Evolutionary conservation across 345 rosid species (phyloP), one percentile per base, ranked within the genome.

Genomic region (Rhizophora mangle): DNA sequence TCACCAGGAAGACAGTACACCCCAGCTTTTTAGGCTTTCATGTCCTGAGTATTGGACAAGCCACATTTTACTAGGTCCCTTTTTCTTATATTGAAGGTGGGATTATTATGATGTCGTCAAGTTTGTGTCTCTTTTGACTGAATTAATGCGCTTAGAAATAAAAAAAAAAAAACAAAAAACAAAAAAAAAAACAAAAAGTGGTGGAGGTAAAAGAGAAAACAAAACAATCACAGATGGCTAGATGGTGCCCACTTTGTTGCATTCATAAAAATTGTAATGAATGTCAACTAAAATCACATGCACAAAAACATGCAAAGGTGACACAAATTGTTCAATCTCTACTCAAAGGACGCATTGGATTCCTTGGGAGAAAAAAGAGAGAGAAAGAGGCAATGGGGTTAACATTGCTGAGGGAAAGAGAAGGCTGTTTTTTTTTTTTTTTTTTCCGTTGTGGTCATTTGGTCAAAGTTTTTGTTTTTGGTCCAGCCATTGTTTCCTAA

Each of bases 321-420:
- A 36, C 72, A 52, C 55, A 29, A 30, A 43, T 61, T 68, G 16
- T 61, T 52, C 16, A 53, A 37, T 74, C 60, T 56, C 70, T 62
- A 55, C 68, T 34, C 55, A 24, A 46, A 49, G 68, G 60, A 27
- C 26, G 62, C 80, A 57, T 76, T 71, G 80, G 76, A 76, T 76
- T 76, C 79, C 79, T 39, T 53, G 6, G 20, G 6, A 2, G 24
- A 56, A 26, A 53, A 32, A 34, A 4, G 29, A 61, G 31, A 53
- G 34, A 32, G 34, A 46, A 60, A 64, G 60, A 69, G 22, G 20
- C 26, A 8, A 3, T 13, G 49, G 49, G 49, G 19, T 39, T 21
- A 55, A 19, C 34, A 55, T 39, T 7, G 13, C 34, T 34, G 43
- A 32, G 22, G 32, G 56, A 69, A 43, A 43, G 49, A n/a, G 55